Percentiles rank a stretch among this genome's conserved stretches.
Conservation (phyloP, 352 stramenopile species). For the Globisporangium cystogenes region DNA sequence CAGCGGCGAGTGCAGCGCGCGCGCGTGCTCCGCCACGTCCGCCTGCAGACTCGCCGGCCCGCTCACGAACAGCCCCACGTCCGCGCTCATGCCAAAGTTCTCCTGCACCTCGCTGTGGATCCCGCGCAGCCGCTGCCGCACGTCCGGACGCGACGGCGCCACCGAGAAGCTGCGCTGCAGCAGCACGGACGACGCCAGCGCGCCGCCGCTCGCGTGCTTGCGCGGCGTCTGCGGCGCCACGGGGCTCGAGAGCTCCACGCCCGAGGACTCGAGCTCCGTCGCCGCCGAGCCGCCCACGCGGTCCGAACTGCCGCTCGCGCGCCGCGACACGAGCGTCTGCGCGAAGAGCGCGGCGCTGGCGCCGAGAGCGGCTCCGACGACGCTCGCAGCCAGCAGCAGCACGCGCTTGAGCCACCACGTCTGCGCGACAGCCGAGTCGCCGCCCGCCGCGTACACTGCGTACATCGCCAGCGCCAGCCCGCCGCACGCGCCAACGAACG, state of each 20-base stretch:
- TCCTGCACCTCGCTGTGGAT: slow-evolving; percentile 47
- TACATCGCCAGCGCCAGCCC: slow-evolving; percentile 27
- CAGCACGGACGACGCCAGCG: slow-evolving; percentile 21
- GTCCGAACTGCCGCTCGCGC: slow-evolving; percentile 13
- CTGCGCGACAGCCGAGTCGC: slow-evolving; percentile 7
- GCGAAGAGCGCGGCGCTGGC: slow-evolving; percentile 18
- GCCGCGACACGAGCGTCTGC: slow-evolving; percentile 5
- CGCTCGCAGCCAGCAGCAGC: slow-evolving; percentile 23
- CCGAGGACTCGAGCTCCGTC: slow-evolving; percentile 34
- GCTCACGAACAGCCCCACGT: slow-evolving; percentile 40
- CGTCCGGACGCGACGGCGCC: slow-evolving; percentile 32
- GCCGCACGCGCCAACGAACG: slow-evolving; percentile 28
- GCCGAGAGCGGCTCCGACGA: slow-evolving; percentile 22
- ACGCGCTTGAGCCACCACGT: slow-evolving; percentile 35
- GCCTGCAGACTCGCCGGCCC: slow-evolving; percentile 32
- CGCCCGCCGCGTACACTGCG: slow-evolving; percentile 16
- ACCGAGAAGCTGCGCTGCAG: slow-evolving; percentile 25
- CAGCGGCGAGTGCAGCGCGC: slow-evolving; percentile 22
- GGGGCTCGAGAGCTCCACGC: slow-evolving; percentile 25
- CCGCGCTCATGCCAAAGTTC: slow-evolving; percentile 33
- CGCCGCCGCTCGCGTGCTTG: slow-evolving; percentile 13
- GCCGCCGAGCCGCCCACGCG: slow-evolving; percentile 20
- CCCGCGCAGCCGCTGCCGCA: slow-evolving; percentile 19
- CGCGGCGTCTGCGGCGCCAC: slow-evolving; percentile 30
- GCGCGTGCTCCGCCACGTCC: slow-evolving; percentile 21